A percentile compares a stretch with the other conserved stretches of the same genome.
phyloP scores from a whole-genome alignment of 1,284 basidiomycete species.

The Singerocomus rubriflavus region DNA sequence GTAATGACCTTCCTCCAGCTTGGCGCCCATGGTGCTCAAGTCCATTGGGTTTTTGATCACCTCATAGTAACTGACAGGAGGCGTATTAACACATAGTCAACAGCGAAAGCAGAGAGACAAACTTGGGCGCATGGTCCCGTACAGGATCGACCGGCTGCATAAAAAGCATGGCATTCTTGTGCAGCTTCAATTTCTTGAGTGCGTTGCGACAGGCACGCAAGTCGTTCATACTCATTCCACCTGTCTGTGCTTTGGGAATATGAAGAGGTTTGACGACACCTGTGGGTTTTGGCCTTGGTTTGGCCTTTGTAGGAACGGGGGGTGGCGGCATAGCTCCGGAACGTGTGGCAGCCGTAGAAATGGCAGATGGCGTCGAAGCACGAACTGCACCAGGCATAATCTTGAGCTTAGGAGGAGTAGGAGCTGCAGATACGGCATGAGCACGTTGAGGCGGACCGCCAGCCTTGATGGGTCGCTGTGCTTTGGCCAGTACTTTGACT shows the following conservation, averaged over 20 bases:
- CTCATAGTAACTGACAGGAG: constrained; percentile 72
- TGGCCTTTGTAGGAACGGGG: constrained; percentile 37
- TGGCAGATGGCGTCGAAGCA: constrained; percentile 16
- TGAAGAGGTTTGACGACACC: constrained; percentile 45
- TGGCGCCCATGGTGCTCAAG: constrained; percentile 83
- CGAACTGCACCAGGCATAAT: constrained; percentile 36
- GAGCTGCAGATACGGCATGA: constrained; percentile 41
- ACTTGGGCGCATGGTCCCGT: constrained; percentile 83
- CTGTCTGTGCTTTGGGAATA: constrained; percentile 70
- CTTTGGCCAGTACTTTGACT: constrained; percentile 38
- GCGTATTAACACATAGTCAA: constrained; percentile 1
- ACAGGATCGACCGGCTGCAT: constrained; percentile 89
- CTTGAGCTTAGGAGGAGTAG: constrained; percentile 55
- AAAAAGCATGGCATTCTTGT: constrained; percentile 75
- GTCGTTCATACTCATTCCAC: constrained; percentile 82
- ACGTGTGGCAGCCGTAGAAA: constrained; percentile 22
- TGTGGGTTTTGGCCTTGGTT: constrained; percentile 34
- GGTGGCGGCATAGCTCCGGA: constrained; percentile 30
- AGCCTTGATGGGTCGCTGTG: constrained; percentile 39
- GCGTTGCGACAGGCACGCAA: constrained; percentile 77
- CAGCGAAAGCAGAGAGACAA: constrained; percentile 23
- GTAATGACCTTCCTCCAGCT: constrained; percentile 87
- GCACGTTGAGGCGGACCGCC: constrained; percentile 41
- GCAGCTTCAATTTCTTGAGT: constrained; percentile 75
- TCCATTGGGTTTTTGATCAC: constrained; percentile 96